phyloP scores from a whole-genome alignment of 768 basidiomycete species.

The Boletus sp. region DNA sequence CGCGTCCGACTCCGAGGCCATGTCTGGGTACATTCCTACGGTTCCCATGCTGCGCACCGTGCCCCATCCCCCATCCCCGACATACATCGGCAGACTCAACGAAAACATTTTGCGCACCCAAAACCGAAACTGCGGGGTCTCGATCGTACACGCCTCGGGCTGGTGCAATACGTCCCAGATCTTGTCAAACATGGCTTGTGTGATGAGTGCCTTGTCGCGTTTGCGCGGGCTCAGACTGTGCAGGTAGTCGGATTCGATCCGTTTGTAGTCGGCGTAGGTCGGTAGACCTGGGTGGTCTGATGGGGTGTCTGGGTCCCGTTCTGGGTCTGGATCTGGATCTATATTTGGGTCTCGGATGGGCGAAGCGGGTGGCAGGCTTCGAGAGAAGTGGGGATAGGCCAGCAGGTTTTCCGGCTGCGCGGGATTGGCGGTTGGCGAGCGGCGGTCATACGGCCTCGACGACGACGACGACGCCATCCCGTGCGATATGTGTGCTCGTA shows the following conservation, averaged over 20 bases:
- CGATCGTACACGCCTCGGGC: slow-evolving; percentile 42
- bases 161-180: slow-evolving; percentile 66
- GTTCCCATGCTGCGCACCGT: slow-evolving; percentile 4
- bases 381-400: neutral
- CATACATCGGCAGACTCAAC: slow-evolving; percentile 33
- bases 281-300: slow-evolving; percentile 51
- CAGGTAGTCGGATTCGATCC: slow-evolving; percentile 58
- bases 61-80: slow-evolving; percentile 9
- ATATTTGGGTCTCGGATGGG: neutral
- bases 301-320: neutral
- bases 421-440: slow-evolving; percentile 11
- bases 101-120: slow-evolving; percentile 84
- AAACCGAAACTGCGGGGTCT: slow-evolving; percentile 70
- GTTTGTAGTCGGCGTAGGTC: slow-evolving; percentile 55
- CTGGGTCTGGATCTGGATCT: neutral
- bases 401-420: neutral
- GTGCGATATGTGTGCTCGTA: slow-evolving; percentile 10
- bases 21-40: neutral
- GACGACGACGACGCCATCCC: neutral
- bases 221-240: slow-evolving; percentile 53
- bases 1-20: neutral
- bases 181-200: slow-evolving; percentile 63
- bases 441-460: slow-evolving; percentile 24
- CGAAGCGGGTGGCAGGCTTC: neutral
- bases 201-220: slow-evolving; percentile 69